Percentiles rank a stretch among this genome's conserved stretches.
phyloP scores from a whole-genome alignment of 371 early-diverging fungal species.

The Mucor piriformis region DNA sequence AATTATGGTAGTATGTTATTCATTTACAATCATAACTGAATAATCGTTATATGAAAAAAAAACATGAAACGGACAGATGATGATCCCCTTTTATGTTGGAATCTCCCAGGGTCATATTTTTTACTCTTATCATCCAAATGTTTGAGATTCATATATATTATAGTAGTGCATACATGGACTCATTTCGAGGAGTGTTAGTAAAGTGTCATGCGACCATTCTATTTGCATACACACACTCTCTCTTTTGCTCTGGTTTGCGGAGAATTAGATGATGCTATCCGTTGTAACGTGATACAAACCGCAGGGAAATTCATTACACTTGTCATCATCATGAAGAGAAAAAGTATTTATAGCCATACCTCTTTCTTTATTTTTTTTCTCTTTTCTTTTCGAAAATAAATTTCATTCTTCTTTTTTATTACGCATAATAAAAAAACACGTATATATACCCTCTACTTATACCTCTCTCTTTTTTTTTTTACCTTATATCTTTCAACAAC shows the following conservation, averaged over 20 bases:
- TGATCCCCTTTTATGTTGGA: background rate
- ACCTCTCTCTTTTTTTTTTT: background rate
- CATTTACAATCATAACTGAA: slow-evolving; percentile 7
- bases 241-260: background rate
- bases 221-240: too few relatives aligned
- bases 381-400: background rate
- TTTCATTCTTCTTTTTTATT: slow-evolving; percentile 1
- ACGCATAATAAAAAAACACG: background rate
- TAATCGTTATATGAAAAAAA: background rate
- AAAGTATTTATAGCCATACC: slow-evolving; percentile 15
- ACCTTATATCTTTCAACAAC: slow-evolving; percentile 5
- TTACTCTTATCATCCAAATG: background rate
- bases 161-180: background rate
- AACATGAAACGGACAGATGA: slow-evolving; percentile 25
- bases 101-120: slow-evolving; percentile 10
- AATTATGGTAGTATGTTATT: slow-evolving; percentile 24
- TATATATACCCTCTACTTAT: background rate
- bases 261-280: slow-evolving; percentile 13
- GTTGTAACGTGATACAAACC: slow-evolving; percentile 18
- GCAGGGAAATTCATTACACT: background rate
- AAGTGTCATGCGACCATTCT: background rate
- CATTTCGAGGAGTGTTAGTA: background rate
- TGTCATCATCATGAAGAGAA: slow-evolving; percentile 10
- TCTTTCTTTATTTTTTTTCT: slow-evolving; percentile 2
- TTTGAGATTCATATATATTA: background rate